phyloP scores from a whole-genome alignment of 805 yeast genomes.

The Starmerella ratchasimensis region DNA sequence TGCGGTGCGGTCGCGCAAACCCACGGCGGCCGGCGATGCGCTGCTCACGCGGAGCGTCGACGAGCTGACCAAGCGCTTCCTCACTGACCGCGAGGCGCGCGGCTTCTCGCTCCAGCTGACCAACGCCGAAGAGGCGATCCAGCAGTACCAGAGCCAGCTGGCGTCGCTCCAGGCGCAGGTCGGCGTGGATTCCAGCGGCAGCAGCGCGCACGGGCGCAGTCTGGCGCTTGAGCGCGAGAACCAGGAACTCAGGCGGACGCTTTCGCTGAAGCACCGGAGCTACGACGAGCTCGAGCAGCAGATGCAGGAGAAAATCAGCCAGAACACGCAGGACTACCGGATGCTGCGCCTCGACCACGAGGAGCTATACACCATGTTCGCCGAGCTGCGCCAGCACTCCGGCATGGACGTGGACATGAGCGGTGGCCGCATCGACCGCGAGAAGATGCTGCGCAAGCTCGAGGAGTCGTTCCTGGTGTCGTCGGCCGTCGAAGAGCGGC shows the following conservation, averaged over 20 bases:
- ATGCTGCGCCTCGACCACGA: conserved; percentile 44
- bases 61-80: conserved; percentile 51
- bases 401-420: conserved; percentile 6
- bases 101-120: conserved; percentile 36
- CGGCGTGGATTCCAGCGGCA: too few relatives aligned
- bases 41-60: conserved; percentile 65
- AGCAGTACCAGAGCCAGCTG: too few relatives aligned
- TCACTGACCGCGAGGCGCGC: conserved; percentile 75
- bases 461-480: conserved; percentile 13
- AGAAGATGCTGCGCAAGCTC: conserved; percentile 23
- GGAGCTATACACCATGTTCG: conserved; percentile 42
- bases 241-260: conserved; percentile 15
- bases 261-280: conserved; percentile 32
- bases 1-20: conserved; percentile 28
- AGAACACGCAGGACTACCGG: conserved; percentile 26
- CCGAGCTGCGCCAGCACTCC: conserved; percentile 29
- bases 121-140: not conserved
- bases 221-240: too few relatives aligned
- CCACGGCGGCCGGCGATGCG: conserved; percentile 28
- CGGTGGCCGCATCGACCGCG: conserved; percentile 25
- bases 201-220: too few relatives aligned
- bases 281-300: conserved; percentile 48
- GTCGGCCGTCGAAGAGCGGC: too few relatives aligned
- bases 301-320: conserved; percentile 44
- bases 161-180: too few relatives aligned